Conservation (phyloP, 176 grass and related monocot genomes). For the Musa schizocarpa region DNA sequence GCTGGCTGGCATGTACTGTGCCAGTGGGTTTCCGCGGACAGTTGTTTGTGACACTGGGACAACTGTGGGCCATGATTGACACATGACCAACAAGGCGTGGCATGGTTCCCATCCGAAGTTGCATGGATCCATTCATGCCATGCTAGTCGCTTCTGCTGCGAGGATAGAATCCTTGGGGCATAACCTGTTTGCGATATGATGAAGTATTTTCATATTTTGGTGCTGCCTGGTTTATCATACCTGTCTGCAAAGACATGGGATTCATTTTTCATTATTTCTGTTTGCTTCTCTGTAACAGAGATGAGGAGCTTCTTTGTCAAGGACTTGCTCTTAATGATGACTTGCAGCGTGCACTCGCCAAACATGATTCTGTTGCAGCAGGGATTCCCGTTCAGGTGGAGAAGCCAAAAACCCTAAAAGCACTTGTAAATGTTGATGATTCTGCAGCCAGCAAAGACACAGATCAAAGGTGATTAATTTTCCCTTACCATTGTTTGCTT, state of each 20-base stretch:
- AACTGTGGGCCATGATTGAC: not conserved
- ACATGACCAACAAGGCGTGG: not conserved
- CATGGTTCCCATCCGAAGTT: not conserved
- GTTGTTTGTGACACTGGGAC: too few species aligned
- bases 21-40: not conserved
- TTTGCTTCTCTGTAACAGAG: conserved; percentile 34
- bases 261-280: too few species aligned
- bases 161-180: not conserved
- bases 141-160: not conserved
- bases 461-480: conserved; percentile 30
- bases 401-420: conserved; percentile 65
- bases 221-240: not conserved
- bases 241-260: not conserved
- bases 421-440: conserved; percentile 80
- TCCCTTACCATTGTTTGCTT: conserved; percentile 1
- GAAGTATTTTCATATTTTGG: not conserved
- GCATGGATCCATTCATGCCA: not conserved
- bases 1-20: not conserved
- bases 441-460: conserved; percentile 26
- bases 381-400: conserved; percentile 88
- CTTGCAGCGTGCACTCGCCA: conserved; percentile 79
- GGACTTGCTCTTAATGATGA: conserved; percentile 97
- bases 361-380: conserved; percentile 86
- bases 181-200: not conserved
- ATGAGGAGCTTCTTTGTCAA: conserved; percentile 84